Evolutionary conservation across 2,329 filamentous ascomycete genomes (phyloP).

Genomic region (Aspergillus persii): DNA sequence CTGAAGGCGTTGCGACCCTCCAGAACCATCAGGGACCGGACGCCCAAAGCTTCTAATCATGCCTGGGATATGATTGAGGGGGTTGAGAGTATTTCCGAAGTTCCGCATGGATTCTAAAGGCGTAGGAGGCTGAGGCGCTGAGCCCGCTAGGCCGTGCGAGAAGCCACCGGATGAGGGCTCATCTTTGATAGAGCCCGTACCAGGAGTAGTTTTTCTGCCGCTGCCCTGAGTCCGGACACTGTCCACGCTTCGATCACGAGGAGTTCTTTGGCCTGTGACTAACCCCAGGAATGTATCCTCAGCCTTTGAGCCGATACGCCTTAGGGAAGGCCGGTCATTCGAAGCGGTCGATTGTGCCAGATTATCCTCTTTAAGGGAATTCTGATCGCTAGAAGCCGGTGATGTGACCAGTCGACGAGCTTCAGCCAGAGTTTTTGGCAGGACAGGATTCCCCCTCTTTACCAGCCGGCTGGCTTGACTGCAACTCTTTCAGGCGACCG

Average conservation of each 20-base stretch:
- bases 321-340: conserved; percentile 33
- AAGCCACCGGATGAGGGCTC: conserved; percentile 12
- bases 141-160: conserved; percentile 20
- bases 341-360: conserved; percentile 46
- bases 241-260: conserved; percentile 74
- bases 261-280: conserved; percentile 62
- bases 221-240: conserved; percentile 50
- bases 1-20: conserved; percentile 37
- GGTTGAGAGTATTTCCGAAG: conserved; percentile 77
- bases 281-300: conserved; percentile 70
- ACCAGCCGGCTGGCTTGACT: conserved; percentile 50
- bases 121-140: conserved; percentile 42
- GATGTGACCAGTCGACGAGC: conserved; percentile 78
- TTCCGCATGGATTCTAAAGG: conserved; percentile 79
- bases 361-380: conserved; percentile 50
- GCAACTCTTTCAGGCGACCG: conserved; percentile 73
- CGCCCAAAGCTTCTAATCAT: conserved; percentile 76
- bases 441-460: conserved; percentile 44
- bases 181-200: conserved; percentile 21
- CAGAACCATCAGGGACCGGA: conserved; percentile 39
- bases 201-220: conserved; percentile 38
- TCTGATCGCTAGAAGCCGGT: conserved; percentile 43
- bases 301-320: conserved; percentile 38
- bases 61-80: conserved; percentile 72
- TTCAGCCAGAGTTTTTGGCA: conserved; percentile 90